Conservation (phyloP, 352 stramenopile genomes). For the Stramenopiles sp. region DNA sequence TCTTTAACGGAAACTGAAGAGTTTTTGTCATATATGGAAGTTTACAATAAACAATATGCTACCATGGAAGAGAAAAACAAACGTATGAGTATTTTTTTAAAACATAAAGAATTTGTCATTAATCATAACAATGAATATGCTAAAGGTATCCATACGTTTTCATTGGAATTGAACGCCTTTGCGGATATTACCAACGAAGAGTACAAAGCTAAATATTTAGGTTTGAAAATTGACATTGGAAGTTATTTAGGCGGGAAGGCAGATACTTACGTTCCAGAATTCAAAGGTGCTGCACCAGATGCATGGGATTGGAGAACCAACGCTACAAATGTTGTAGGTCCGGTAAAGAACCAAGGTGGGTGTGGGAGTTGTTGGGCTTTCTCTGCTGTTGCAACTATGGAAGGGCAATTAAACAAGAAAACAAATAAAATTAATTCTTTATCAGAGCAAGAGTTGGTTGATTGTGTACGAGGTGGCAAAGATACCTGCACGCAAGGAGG, state of each 20-base stretch:
- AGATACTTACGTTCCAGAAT: too few species aligned
- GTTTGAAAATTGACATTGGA: background rate
- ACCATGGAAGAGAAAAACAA: background rate
- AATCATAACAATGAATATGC: background rate
- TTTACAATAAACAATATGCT: background rate
- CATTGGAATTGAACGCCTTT: background rate
- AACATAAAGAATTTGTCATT: background rate
- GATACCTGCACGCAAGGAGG: conserved; percentile 14
- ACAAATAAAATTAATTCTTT: conserved; percentile 44
- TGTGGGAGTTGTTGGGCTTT: conserved; percentile 78
- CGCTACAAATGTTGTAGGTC: conserved; percentile 42
- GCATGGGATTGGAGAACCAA: conserved; percentile 52
- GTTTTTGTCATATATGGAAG: background rate
- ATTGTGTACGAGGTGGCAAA: conserved; percentile 27
- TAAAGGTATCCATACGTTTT: background rate
- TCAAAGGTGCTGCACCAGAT: too few species aligned
- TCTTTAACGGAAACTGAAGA: background rate
- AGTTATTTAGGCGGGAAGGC: too few species aligned
- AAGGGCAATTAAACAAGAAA: conserved; percentile 43
- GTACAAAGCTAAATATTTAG: background rate
- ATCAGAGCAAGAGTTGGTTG: conserved; percentile 57
- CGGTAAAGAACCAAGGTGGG: conserved; percentile 65
- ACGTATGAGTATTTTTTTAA: background rate
- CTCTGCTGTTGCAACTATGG: conserved; percentile 36
- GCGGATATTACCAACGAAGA: background rate